Evolutionary conservation across 257 asterid genomes (phyloP), one percentile per base, ranked within the genome.

Genomic region (Primulina huaijiensis): DNA sequence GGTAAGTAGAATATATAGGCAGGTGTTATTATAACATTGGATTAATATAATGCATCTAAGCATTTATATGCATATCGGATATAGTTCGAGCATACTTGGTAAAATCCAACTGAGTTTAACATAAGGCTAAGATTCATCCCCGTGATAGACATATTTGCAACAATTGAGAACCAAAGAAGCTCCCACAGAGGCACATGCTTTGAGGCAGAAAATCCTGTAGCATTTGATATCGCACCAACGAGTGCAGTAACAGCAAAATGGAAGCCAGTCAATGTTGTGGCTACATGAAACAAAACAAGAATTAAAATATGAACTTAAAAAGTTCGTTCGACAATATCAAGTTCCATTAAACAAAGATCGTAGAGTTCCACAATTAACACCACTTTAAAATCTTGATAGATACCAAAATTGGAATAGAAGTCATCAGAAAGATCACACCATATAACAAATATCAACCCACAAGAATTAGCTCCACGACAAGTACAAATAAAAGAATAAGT

Each of bases 61-160:
- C 69, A 63, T 11, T 63, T 57, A 65, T 61, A 62, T 17, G 72
- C 35, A 74, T 30, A 58, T 64, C 37, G 59, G 63, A 66, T 33
- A 69, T 63, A 66, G 68, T 37, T 23, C 71, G 64, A 74, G 59
- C 93, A 23, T 88, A 92, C 98, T 76, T 92, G 98, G 84, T 92
- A 92, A 79, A 92, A 92, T 67, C 98, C 98, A 64, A 92, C 98
- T 8, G 98, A 92, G 82, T 92, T 92, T n/a, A 92, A 83, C 98
- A 92, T 92, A 82, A 92, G 98, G 83, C 98, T 92, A 35, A 92
- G 76, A 81, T 92, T 92, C 98, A 92, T 92, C 84, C 97, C 97
- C 0, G 98, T 87, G 79, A 92, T 92, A 34, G 98, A 92, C 89
- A 87, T 77, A 75, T 92, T 92, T 43, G 97, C 98, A 17, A 92